Conservation (phyloP, 805 yeast species). For the Kazachstania africana region DNA sequence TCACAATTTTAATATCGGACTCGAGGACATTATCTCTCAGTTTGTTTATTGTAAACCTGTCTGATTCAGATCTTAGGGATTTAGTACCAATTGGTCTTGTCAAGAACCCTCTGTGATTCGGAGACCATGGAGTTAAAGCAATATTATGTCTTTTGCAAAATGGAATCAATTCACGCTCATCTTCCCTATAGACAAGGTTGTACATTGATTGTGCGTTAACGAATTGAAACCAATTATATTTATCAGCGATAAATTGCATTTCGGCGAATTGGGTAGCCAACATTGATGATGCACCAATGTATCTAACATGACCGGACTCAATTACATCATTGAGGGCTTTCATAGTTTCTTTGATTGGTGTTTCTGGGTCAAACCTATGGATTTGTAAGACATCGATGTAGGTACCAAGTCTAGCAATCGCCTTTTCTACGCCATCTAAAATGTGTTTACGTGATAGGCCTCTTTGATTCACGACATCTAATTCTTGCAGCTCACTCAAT, state of each 20-base stretch:
- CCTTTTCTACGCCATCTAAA: conserved; percentile 31
- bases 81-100: conserved; percentile 32
- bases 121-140: conserved; percentile 52
- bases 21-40: conserved; percentile 31
- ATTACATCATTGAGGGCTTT: conserved; percentile 41
- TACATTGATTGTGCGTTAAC: conserved; percentile 48
- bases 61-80: conserved; percentile 6
- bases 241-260: conserved; percentile 42
- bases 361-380: conserved; percentile 37
- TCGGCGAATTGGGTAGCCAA: conserved; percentile 38
- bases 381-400: conserved; percentile 43
- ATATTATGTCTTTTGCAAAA: conserved; percentile 41
- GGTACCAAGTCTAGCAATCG: conserved; percentile 35
- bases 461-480: conserved; percentile 20
- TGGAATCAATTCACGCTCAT: conserved; percentile 50
- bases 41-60: conserved; percentile 32
- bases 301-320: conserved; percentile 36
- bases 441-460: conserved; percentile 39
- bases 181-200: conserved; percentile 47
- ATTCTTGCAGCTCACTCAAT: not conserved
- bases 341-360: conserved; percentile 40
- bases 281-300: conserved; percentile 54
- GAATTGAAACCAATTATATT: conserved; percentile 25
- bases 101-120: conserved; percentile 43
- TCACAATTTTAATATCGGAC: conserved; percentile 28